Percentiles rank a stretch among this genome's conserved stretches.
Evolutionary conservation across 345 rosid species (phyloP).

Genomic region (Adansonia digitata): DNA sequence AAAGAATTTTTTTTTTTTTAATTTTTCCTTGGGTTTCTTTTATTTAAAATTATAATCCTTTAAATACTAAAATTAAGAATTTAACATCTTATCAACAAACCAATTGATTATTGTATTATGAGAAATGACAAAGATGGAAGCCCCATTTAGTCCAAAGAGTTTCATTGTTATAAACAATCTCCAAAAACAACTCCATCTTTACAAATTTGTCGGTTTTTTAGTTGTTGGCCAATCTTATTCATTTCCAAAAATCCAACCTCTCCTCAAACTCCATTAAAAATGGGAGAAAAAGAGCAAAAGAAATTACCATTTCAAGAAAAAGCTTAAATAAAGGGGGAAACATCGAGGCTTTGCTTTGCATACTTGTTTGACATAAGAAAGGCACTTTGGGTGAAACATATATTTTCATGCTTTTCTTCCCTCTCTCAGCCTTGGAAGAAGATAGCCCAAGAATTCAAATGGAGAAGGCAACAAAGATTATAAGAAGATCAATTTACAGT

Average conservation of each 20-base stretch:
- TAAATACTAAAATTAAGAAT: too few relatives aligned
- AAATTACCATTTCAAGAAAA: background rate
- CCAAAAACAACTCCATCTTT: slow-evolving; percentile 7
- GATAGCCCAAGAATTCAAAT: slow-evolving; percentile 28
- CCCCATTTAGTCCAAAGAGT: background rate
- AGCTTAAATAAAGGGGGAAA: background rate
- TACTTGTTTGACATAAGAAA: background rate
- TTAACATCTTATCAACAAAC: too few relatives aligned
- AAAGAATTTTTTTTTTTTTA: too few relatives aligned
- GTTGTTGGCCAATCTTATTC: slow-evolving; percentile 23
- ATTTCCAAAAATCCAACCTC: slow-evolving; percentile 22
- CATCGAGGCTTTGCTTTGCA: slow-evolving; percentile 7
- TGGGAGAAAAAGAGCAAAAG: background rate
- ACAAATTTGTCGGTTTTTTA: background rate
- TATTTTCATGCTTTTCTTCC: slow-evolving; percentile 15
- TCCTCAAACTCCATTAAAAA: slow-evolving; percentile 18
- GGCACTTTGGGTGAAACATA: slow-evolving; percentile 22
- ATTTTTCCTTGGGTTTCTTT: too few relatives aligned
- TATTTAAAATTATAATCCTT: too few relatives aligned
- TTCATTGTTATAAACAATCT: slow-evolving; percentile 6
- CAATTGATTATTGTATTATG: background rate
- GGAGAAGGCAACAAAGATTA: slow-evolving; percentile 45
- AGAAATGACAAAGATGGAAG: background rate
- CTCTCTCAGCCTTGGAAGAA: slow-evolving; percentile 13
- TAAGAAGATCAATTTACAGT: slow-evolving; percentile 60